Percentiles rank a stretch among this genome's conserved stretches.
Evolutionary conservation across 257 asterid genomes (phyloP).

Genomic region (Primulina huaijiensis): DNA sequence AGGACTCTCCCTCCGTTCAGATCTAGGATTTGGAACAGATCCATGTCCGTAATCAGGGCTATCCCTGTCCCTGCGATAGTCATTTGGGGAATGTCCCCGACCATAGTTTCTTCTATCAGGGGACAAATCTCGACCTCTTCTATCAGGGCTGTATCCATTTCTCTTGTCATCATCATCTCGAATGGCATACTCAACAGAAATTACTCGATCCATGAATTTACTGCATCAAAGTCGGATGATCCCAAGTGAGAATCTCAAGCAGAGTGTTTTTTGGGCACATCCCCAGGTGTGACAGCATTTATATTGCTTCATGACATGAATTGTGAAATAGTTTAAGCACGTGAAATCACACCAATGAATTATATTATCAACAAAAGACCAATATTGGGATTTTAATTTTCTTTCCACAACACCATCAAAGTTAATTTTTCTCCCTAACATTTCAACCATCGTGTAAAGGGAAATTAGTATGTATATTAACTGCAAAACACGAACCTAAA

Average conservation of each 20-base stretch:
- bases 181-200: conserved; percentile 81
- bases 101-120: conserved; percentile 60
- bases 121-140: conserved; percentile 69
- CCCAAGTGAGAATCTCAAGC: conserved; percentile 17
- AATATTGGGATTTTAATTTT: background rate
- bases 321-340: background rate
- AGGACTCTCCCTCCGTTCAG: conserved; percentile 56
- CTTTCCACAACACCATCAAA: background rate
- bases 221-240: conserved; percentile 36
- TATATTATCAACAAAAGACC: background rate
- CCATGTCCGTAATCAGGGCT: conserved; percentile 96
- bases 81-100: conserved; percentile 72
- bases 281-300: background rate
- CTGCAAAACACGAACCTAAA: background rate
- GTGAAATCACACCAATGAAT: background rate
- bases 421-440: background rate
- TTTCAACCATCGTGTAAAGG: background rate
- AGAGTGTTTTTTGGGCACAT: background rate
- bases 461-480: background rate
- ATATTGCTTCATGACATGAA: background rate
- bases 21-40: conserved; percentile 58
- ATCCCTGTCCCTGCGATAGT: conserved; percentile 72
- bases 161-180: conserved; percentile 77
- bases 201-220: conserved; percentile 79
- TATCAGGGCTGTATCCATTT: conserved; percentile 71